Evolutionary conservation across 2,329 filamentous ascomycete genomes (phyloP).

Genomic region (Hortaea sp.): DNA sequence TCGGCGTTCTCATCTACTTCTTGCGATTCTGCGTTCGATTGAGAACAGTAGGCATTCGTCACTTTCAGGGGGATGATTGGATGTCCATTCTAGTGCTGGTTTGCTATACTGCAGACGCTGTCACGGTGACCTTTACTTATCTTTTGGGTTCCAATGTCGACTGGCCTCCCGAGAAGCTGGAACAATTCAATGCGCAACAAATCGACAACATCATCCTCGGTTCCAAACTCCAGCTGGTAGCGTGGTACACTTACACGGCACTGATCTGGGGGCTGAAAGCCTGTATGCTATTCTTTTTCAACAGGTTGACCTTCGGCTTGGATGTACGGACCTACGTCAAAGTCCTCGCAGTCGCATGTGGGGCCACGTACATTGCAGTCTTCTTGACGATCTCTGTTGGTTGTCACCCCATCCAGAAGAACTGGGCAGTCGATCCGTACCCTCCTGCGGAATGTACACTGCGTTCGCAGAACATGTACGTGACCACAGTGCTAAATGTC

Average conservation of each 20-base stretch:
- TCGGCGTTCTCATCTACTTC: slow-evolving; percentile 25
- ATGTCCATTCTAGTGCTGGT: slow-evolving; percentile 26
- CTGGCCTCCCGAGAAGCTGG: slow-evolving; percentile 11
- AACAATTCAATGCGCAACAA: slow-evolving; percentile 19
- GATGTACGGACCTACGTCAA: slow-evolving; percentile 24
- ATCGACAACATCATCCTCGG: slow-evolving; percentile 23
- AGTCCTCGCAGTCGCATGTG: slow-evolving; percentile 17
- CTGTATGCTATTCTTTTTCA: slow-evolving; percentile 21
- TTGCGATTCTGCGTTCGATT: slow-evolving; percentile 28
- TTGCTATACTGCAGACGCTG: slow-evolving; percentile 28
- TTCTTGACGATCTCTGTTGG: slow-evolving; percentile 24
- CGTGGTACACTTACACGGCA: slow-evolving; percentile 25
- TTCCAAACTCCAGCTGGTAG: slow-evolving; percentile 29
- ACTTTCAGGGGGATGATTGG: slow-evolving; percentile 31
- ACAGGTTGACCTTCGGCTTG: slow-evolving; percentile 25
- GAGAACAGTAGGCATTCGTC: slow-evolving; percentile 28
- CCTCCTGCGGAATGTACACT: slow-evolving; percentile 22
- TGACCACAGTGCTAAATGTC: slow-evolving; percentile 23
- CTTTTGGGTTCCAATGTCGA: slow-evolving; percentile 22
- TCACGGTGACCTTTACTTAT: slow-evolving; percentile 26
- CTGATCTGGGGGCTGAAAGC: slow-evolving; percentile 15
- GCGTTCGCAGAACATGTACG: slow-evolving; percentile 22
- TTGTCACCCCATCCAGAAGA: slow-evolving; percentile 19
- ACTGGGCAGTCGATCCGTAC: slow-evolving; percentile 22
- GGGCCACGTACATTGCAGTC: slow-evolving; percentile 22